These are phyloP conservation scores for Cryptococcus depauperatus DNA, from an alignment of 1,284 basidiomycete species.

Conservation along the genomic window DNA sequence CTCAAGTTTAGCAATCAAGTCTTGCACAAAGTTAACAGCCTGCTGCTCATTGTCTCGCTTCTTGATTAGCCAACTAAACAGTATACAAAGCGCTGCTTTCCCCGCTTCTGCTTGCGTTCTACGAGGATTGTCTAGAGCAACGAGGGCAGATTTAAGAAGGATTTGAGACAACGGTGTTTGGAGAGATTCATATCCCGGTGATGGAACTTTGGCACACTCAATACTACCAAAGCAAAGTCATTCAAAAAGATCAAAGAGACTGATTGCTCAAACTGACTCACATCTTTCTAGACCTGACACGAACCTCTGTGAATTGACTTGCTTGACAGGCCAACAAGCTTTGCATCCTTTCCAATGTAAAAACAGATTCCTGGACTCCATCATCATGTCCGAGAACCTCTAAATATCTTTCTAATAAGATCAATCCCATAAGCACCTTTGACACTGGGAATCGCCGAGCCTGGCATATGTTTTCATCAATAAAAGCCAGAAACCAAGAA, in stretches of 20 bases:
- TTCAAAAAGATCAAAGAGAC: neutral
- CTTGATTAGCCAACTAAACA: conserved; percentile 27
- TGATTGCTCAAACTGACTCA: conserved; percentile 32
- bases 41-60: conserved; percentile 4
- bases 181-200: conserved; percentile 31
- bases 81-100: conserved; percentile 32
- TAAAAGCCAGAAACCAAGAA: conserved; percentile 25
- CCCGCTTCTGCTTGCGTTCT: conserved; percentile 44
- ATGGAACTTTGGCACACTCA: conserved; percentile 23
- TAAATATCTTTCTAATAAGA: conserved; percentile 23
- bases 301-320: conserved; percentile 40
- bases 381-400: conserved; percentile 23
- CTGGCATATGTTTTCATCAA: conserved; percentile 20
- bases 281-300: conserved; percentile 32
- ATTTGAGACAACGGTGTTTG: conserved; percentile 8
- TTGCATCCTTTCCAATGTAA: conserved; percentile 28
- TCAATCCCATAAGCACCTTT: conserved; percentile 25
- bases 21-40: conserved; percentile 18
- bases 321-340: conserved; percentile 37
- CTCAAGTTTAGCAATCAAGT: conserved; percentile 26
- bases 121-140: conserved; percentile 34
- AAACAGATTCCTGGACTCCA: conserved; percentile 15
- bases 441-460: conserved; percentile 26
- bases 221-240: conserved; percentile 21
- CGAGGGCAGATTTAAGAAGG: conserved; percentile 23